Evolutionary conservation across 2,329 filamentous ascomycete genomes (phyloP).

Genomic region (Verruconis gallopava): DNA sequence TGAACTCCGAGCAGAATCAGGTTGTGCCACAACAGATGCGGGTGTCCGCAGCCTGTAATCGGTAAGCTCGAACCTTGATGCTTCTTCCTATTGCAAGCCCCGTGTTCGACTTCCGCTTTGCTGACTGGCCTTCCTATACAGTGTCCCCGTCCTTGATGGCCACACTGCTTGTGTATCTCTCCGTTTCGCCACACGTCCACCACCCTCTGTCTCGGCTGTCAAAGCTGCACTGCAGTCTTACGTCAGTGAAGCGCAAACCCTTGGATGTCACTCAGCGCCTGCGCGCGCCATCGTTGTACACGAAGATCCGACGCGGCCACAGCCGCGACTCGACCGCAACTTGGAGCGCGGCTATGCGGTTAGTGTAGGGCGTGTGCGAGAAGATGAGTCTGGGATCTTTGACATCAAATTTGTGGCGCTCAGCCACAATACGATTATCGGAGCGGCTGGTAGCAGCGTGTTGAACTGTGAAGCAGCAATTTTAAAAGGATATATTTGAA

Average conservation of each 20-base stretch:
- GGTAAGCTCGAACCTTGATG: too few species aligned
- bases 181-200: constrained; percentile 61
- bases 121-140: too few species aligned
- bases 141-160: constrained; percentile 88
- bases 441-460: constrained; percentile 90
- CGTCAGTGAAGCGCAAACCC: constrained; percentile 62
- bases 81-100: too few species aligned
- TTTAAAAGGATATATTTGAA: constrained; percentile 81
- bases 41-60: constrained; percentile 82
- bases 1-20: constrained; percentile 57
- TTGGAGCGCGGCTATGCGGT: constrained; percentile 78
- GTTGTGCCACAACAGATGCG: too few species aligned
- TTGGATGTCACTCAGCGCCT: constrained; percentile 83
- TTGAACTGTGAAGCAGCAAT: constrained; percentile 87
- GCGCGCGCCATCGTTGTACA: constrained; percentile 71
- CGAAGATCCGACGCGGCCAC: constrained; percentile 79
- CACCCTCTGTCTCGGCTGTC: constrained; percentile 63
- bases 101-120: too few species aligned
- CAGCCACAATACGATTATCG: constrained; percentile 86
- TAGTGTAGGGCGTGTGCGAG: constrained; percentile 73
- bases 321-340: constrained; percentile 81
- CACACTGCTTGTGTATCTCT: constrained; percentile 92
- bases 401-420: constrained; percentile 91
- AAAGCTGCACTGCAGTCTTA: constrained; percentile 70
- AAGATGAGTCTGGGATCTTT: constrained; percentile 80